phyloP scores from a whole-genome alignment of 2,329 filamentous ascomycete species.

The Triangularia verruculosa region DNA sequence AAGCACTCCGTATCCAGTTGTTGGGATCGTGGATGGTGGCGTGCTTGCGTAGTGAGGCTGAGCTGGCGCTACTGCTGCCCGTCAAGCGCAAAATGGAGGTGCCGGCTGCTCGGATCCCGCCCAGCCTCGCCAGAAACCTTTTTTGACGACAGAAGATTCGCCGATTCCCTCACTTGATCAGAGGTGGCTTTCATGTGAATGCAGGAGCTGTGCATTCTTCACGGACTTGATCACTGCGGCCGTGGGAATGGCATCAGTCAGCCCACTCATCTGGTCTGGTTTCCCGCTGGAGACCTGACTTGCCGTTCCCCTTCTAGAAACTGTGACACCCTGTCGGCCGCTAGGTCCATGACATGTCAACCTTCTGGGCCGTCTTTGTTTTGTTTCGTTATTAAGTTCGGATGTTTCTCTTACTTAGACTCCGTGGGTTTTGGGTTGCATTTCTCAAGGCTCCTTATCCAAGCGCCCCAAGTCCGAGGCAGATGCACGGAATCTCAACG shows the following conservation, averaged over 20 bases:
- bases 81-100: slow-evolving; percentile 3
- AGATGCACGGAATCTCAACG: neutral
- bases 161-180: neutral
- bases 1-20: neutral
- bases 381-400: slow-evolving; percentile 2
- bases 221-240: neutral
- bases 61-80: slow-evolving; percentile 9
- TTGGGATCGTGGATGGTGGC: neutral
- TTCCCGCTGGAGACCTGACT: neutral
- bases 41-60: slow-evolving; percentile 5
- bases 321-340: neutral
- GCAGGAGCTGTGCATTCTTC: neutral
- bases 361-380: neutral
- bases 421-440: neutral
- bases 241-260: neutral
- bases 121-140: neutral
- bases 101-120: neutral
- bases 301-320: neutral
- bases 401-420: neutral
- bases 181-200: neutral
- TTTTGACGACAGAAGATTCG: neutral
- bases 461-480: neutral
- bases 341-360: neutral
- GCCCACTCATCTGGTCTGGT: neutral
- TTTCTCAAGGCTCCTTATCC: neutral